Percentiles rank a stretch among this genome's conserved stretches.
Conservation (phyloP, 768 basidiomycete species). For the Phlebiopsis flavidoalba region DNA sequence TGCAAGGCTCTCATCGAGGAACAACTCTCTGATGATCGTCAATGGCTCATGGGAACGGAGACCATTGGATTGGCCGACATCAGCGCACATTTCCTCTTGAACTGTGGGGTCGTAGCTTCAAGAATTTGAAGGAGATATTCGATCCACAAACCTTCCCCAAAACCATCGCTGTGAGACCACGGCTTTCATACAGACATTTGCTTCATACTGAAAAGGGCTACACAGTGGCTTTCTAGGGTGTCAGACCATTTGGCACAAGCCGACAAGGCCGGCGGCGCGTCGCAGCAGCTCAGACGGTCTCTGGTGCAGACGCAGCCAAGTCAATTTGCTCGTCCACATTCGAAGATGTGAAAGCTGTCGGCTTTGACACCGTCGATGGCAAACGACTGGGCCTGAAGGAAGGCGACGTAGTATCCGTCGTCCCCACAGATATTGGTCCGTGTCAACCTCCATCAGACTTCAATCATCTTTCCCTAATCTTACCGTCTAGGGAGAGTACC, state of each 20-base stretch:
- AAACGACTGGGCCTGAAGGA: conserved; percentile 33
- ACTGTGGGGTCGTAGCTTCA: conserved; percentile 39
- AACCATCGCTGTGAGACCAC: conserved; percentile 32
- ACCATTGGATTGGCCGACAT: conserved; percentile 48
- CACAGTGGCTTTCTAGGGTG: conserved; percentile 45
- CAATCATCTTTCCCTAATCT: neutral
- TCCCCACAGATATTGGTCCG: conserved; percentile 46
- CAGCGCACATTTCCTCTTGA: conserved; percentile 42
- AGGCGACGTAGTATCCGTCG: conserved; percentile 35
- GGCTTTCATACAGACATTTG: neutral
- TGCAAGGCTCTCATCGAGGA: conserved; percentile 32
- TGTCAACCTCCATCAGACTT: neutral
- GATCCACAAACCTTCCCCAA: conserved; percentile 34
- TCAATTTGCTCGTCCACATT: conserved; percentile 31
- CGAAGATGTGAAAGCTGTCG: conserved; percentile 35
- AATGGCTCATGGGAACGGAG: conserved; percentile 55
- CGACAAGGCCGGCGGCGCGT: conserved; percentile 20
- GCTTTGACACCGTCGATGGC: conserved; percentile 43
- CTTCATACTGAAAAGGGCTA: neutral
- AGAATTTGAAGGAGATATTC: conserved; percentile 31
- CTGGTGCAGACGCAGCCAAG: conserved; percentile 39
- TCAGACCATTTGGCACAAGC: conserved; percentile 30
- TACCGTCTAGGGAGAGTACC: conserved; percentile 28
- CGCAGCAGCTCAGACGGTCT: conserved; percentile 24
- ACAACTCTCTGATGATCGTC: conserved; percentile 46